Evolutionary conservation across 2,329 filamentous ascomycete species (phyloP).

Genomic region (Neofusicoccum sp.): DNA sequence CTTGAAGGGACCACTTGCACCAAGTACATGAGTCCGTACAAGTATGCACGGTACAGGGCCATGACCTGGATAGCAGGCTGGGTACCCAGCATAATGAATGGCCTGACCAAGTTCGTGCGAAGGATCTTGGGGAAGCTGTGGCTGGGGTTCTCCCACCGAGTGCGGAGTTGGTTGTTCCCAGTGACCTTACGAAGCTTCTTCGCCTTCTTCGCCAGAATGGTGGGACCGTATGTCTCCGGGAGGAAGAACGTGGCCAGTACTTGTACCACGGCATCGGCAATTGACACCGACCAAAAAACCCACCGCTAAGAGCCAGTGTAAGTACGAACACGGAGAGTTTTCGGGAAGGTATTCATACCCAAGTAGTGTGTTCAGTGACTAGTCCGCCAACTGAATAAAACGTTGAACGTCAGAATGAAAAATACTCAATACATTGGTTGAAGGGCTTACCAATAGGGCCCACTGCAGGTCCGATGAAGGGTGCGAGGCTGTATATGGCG

Average conservation of each 20-base stretch:
- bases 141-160: conserved; percentile 63
- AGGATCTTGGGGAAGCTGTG: conserved; percentile 58
- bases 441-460: conserved; percentile 56
- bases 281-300: conserved; percentile 67
- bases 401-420: conserved; percentile 54
- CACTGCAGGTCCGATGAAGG: conserved; percentile 62
- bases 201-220: conserved; percentile 54
- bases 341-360: conserved; percentile 40
- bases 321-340: conserved; percentile 54
- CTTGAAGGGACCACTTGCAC: conserved; percentile 32
- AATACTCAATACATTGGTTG: conserved; percentile 65
- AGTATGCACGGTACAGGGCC: conserved; percentile 65
- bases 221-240: conserved; percentile 50
- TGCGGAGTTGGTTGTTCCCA: conserved; percentile 52
- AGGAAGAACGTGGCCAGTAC: conserved; percentile 60
- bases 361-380: conserved; percentile 67
- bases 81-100: conserved; percentile 67
- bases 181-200: conserved; percentile 56
- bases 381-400: conserved; percentile 52
- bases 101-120: conserved; percentile 68
- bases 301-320: conserved; percentile 65
- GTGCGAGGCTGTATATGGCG: conserved; percentile 60
- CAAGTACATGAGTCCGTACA: conserved; percentile 64
- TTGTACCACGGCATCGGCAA: conserved; percentile 60
- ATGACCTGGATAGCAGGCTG: conserved; percentile 72